These are phyloP conservation scores for Porphyra umbilicalis DNA, from an alignment of 31 red algal genomes.

Conservation along the genomic window DNA sequence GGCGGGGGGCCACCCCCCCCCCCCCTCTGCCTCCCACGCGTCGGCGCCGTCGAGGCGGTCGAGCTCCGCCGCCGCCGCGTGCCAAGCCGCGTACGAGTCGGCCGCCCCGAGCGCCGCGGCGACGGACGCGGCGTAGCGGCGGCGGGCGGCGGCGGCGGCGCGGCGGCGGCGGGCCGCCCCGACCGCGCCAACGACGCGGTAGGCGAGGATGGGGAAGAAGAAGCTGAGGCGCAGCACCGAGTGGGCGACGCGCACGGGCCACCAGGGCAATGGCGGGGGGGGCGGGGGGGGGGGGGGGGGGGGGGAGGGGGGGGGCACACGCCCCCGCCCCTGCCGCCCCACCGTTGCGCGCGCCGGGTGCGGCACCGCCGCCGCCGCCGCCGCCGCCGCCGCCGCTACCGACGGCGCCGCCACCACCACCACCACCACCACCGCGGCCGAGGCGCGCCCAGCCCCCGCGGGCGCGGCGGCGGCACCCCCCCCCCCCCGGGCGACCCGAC, in stretches of 20 bases:
- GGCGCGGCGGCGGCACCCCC: too few species aligned
- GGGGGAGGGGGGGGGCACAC: not conserved
- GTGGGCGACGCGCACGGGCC: not conserved
- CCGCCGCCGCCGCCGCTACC: not conserved
- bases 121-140: not conserved
- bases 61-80: slow-evolving; percentile 28
- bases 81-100: slow-evolving; percentile 35
- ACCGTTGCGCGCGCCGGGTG: not conserved
- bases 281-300: too few species aligned
- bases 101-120: slow-evolving; percentile 4
- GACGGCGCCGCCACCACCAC: not conserved
- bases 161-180: not conserved
- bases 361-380: not conserved
- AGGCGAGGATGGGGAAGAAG: not conserved
- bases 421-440: not conserved
- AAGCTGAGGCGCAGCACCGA: not conserved
- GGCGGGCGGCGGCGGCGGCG: not conserved
- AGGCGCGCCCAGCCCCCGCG: too few species aligned
- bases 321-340: too few species aligned
- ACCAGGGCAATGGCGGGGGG: not conserved
- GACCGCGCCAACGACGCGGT: not conserved
- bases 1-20: not conserved
- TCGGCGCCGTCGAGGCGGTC: slow-evolving; percentile 21
- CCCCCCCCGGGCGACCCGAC: not conserved
- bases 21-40: slow-evolving; percentile 14